Evolutionary conservation across 495 filamentous ascomycete genomes (phyloP), one percentile per base, ranked within the genome.

Genomic region (Aspergillus saccharolyticus): DNA sequence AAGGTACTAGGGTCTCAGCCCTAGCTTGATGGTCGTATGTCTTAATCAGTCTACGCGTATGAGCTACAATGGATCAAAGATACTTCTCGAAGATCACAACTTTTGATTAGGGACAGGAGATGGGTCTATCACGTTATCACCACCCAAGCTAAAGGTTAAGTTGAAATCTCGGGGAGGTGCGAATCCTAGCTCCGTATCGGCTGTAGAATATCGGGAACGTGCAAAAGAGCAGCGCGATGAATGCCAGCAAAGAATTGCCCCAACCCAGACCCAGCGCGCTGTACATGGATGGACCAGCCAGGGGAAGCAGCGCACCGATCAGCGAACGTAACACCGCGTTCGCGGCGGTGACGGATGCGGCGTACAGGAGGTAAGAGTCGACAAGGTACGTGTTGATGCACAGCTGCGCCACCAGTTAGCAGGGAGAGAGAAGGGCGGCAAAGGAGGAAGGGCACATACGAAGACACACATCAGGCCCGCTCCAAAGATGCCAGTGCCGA

Each of bases 301-400:
- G 61, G 5, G 78, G 78, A 0, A 80, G 60, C 7, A 79, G 66
- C 0, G 87, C 86, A 1, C 86, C 89, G 42, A 85, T 77, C 3
- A 88, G 65, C 7, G 76, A 81, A 2, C 89, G 77, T 22, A 78
- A 73, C 39, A 77, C 80, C 14, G 78, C 83, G 14, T 82, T 79
- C 7, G 70, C 68, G 0, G 88, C 89, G 63, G 86, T 82, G 2
- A 84, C 88, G 10, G 76, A 82, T 1, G 89, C 89, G 0, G 89
- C 85, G 66, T 85, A 88, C 39, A 84, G 77, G 54, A 85, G 80
- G 42, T 69, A 70, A 7, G 86, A 85, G 62, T 91, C 89, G 9
- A 85, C 84, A 16, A 91, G 70, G 61, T 91, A 92, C 61, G 65
- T 66, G 25, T 64, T 91, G 24, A 39, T 39, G 10, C 33, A 10